Conservation (phyloP, 129 eudicot species). For the Heracleum sosnowskyi region DNA sequence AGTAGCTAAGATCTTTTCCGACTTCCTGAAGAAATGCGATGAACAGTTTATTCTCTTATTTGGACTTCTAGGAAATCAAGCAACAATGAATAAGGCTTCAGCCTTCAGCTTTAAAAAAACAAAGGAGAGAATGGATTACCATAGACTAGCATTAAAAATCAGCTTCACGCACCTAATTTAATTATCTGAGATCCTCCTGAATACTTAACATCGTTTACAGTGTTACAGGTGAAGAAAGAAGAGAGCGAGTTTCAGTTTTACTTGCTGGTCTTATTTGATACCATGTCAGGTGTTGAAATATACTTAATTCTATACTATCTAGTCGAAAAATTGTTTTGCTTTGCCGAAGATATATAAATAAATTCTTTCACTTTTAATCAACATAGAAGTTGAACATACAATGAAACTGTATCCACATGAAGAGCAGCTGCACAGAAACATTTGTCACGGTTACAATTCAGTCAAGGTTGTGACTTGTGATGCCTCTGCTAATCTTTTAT, state of each 20-base stretch:
- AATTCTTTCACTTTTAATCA: no score
- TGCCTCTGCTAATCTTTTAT: not conserved
- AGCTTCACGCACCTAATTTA: not conserved
- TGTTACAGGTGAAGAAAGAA: conserved; percentile 30
- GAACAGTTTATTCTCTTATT: not conserved
- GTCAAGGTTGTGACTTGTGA: not conserved
- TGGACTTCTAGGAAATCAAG: conserved; percentile 1
- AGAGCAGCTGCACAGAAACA: not conserved
- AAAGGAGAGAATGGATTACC: not conserved
- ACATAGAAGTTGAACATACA: conserved; percentile 11
- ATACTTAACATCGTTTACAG: conserved; percentile 36
- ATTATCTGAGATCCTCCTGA: conserved; percentile 31
- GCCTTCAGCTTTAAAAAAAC: conserved; percentile 3
- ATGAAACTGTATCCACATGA: no score
- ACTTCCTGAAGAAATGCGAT: not conserved
- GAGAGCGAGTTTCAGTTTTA: no score
- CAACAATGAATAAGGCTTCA: not conserved
- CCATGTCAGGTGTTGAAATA: no score
- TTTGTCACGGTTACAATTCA: no score
- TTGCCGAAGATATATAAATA: no score
- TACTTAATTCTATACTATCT: no score
- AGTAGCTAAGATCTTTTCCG: not conserved
- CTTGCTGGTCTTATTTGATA: no score
- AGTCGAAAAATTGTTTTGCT: no score
- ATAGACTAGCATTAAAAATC: not conserved